Percentiles rank a stretch among this genome's conserved stretches.
These are phyloP conservation scores for Diplodia sapinea DNA, from an alignment of 2,329 filamentous ascomycete genomes.

Conservation along the genomic window DNA sequence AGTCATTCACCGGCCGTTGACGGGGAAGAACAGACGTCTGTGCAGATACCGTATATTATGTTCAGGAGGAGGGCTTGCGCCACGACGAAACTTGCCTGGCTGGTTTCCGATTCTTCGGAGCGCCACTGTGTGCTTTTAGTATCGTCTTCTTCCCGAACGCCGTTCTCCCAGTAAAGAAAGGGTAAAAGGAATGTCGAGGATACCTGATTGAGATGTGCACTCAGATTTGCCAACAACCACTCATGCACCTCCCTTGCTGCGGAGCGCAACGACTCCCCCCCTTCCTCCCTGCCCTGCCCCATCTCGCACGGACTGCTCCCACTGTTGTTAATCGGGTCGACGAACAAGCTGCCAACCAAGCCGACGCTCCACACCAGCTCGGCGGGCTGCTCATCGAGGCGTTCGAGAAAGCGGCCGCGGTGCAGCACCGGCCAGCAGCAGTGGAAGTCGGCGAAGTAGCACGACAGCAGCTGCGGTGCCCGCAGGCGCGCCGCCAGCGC, in stretches of 20 bases:
- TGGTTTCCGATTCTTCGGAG: not conserved
- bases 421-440: conserved; percentile 11
- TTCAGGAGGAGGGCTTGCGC: conserved; percentile 9
- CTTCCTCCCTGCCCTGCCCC: not conserved
- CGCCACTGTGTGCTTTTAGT: no score
- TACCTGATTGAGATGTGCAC: not conserved
- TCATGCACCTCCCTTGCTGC: conserved; percentile 4
- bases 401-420: conserved; percentile 1
- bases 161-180: no score
- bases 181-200: no score
- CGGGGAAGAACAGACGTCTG: no score
- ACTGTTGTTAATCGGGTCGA: not conserved
- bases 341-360: not conserved
- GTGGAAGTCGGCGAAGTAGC: conserved; percentile 11
- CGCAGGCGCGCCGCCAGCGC: conserved; percentile 2
- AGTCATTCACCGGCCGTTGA: no score
- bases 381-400: not conserved
- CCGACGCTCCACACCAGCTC: conserved; percentile 5
- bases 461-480: not conserved
- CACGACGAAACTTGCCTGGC: not conserved
- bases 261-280: not conserved
- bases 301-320: not conserved
- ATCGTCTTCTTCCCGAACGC: no score
- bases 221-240: conserved; percentile 4
- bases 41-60: conserved; percentile 12